Evolutionary conservation across 192 early-diverging fungal species (phyloP), one percentile per base, ranked within the genome.

Genomic region (Physocladia obscura): DNA sequence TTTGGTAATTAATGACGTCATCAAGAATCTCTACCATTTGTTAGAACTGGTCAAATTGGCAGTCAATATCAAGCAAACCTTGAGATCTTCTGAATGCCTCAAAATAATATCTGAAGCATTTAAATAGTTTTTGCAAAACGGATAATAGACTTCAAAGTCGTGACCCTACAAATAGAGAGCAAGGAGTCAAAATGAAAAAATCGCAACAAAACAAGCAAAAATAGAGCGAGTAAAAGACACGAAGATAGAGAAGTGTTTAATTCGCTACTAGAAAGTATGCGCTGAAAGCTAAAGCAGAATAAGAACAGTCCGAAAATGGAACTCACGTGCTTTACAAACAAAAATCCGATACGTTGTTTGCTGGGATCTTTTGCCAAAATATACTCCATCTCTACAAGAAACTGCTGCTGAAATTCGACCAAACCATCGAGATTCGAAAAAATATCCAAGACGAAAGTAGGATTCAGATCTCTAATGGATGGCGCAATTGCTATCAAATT

Each of bases 371-470:
- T n/a, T n/a, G n/a, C n/a, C n/a, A n/a, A 82, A 1, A 69, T 67
- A 27, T 88, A 83, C 81, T 99, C 97, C 74, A 99, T 75, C 37
- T 87, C 85, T 47, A 96, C 87, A 63, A 99, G 80, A 69, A 99
- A 98, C 48, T 93, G 84, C 19, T 93, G 86, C 79, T 97, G 94
- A 55, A 97, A 98, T 67, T 98, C 96, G 21, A 97, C 85, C n/a
- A 99, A 79, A 49, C 89, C 86, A 76, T 90, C 90, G 47, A 99
- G 83, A 75, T 99, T 98, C 49, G 90, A 91, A 79, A 99, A 99
- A 57, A 99, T 84, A 50, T 86, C 84, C 50, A 89, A 84, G 49
- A 90, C 81, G 57, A 99, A 84, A 50, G 87, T 84, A 49, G 89
- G 84, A 48, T 90, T 79, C 5, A 96, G 73, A 38, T 93, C 85